These are phyloP conservation scores for Amanita exitialis DNA, from an alignment of 768 basidiomycete species.

Conservation along the genomic window DNA sequence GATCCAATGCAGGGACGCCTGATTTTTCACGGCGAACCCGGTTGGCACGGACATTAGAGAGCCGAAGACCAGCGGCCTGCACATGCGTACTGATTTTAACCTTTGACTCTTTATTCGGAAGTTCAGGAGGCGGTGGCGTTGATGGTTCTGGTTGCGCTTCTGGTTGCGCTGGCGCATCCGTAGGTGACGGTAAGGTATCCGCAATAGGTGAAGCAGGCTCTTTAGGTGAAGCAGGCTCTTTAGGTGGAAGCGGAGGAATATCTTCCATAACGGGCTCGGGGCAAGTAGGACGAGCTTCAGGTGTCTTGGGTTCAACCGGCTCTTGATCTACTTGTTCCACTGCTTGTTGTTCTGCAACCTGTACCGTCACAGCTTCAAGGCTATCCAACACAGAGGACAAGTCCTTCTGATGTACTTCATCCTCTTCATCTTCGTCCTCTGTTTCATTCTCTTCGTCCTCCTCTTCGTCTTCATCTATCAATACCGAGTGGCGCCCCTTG, in stretches of 20 bases:
- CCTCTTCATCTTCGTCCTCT: conserved; percentile 32
- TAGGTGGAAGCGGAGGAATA: conserved; percentile 5
- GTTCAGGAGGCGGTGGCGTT: conserved; percentile 5
- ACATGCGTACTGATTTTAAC: conserved; percentile 10
- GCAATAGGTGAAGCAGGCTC: conserved; percentile 1
- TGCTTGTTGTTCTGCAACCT: conserved; percentile 14
- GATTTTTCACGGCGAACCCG: conserved; percentile 69
- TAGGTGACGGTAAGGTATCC: neutral
- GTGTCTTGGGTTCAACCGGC: conserved; percentile 58
- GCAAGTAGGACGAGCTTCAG: conserved; percentile 48
- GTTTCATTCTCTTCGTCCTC: conserved; percentile 39
- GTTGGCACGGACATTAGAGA: conserved; percentile 15
- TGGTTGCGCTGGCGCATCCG: conserved; percentile 4
- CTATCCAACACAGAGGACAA: conserved; percentile 27
- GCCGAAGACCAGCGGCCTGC: conserved; percentile 15
- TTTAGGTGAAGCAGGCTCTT: conserved; percentile 4
- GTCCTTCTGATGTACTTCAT: conserved; percentile 27
- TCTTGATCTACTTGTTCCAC: conserved; percentile 19
- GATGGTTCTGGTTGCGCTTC: neutral
- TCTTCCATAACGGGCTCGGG: conserved; percentile 15
- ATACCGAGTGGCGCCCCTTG: conserved; percentile 75
- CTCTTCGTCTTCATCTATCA: conserved; percentile 66
- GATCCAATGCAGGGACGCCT: conserved; percentile 72
- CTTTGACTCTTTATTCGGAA: conserved; percentile 18
- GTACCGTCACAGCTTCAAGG: conserved; percentile 16